Conservation (phyloP, 73 alveolate genomes). For the Effrenium voratum region DNA sequence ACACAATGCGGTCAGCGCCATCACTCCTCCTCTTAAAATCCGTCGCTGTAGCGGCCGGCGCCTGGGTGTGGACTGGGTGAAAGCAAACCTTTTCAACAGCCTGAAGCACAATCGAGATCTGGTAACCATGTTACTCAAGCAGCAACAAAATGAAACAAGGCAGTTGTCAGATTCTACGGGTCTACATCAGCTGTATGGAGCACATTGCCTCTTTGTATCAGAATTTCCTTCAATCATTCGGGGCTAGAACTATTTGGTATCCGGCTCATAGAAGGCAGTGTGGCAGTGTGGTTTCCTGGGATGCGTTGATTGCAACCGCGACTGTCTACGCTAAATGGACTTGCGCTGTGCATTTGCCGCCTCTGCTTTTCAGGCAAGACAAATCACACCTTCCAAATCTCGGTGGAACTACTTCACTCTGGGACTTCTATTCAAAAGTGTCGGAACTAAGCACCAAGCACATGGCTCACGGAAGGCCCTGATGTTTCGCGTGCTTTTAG, state of each 20-base stretch:
- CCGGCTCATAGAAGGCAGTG: too few relatives aligned
- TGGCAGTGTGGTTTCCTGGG: too few relatives aligned
- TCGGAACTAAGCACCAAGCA: not conserved
- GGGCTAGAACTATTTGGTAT: too few relatives aligned
- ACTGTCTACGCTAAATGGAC: too few relatives aligned
- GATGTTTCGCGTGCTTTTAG: too few relatives aligned
- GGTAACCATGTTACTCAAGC: too few relatives aligned
- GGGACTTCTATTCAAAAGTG: not conserved
- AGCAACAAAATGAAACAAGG: not conserved
- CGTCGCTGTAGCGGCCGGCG: slow-evolving; percentile 73
- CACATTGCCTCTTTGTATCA: too few relatives aligned
- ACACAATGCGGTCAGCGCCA: not conserved
- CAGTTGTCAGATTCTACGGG: not conserved
- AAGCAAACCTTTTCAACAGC: not conserved
- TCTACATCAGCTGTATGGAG: too few relatives aligned
- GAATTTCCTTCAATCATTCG: not conserved
- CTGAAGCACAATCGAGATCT: not conserved
- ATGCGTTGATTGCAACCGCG: too few relatives aligned
- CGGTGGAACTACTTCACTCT: not conserved
- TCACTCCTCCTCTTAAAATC: not conserved
- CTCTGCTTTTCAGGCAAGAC: too few relatives aligned
- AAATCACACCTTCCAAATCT: not conserved
- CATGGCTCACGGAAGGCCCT: too few relatives aligned
- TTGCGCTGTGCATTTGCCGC: too few relatives aligned
- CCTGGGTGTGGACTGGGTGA: not conserved